Evolutionary conservation across 2,329 filamentous ascomycete species (phyloP).

Genomic region (Metarhizium anisopliae): DNA sequence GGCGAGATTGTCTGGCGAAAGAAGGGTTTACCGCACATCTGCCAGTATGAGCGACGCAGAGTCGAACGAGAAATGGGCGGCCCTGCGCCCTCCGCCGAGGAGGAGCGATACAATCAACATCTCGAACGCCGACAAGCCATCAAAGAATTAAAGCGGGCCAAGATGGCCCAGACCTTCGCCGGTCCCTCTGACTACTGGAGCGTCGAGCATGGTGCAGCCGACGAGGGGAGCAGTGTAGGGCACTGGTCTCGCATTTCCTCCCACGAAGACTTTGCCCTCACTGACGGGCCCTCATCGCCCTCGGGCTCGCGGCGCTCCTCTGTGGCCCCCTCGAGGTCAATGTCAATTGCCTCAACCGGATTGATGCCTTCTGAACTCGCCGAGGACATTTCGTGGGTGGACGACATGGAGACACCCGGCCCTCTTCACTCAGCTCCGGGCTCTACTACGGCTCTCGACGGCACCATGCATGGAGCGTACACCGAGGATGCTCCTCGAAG

Average conservation of each 20-base stretch:
- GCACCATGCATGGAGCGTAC: slow-evolving; percentile 69
- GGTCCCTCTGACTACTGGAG: slow-evolving; percentile 67
- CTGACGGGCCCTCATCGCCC: slow-evolving; percentile 27
- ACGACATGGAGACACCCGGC: slow-evolving; percentile 45
- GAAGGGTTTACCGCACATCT: slow-evolving; percentile 76
- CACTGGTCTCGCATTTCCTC: slow-evolving; percentile 34
- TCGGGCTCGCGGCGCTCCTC: slow-evolving; percentile 34
- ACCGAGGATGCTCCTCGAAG: slow-evolving; percentile 49
- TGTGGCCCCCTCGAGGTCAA: slow-evolving; percentile 36
- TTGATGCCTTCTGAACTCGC: slow-evolving; percentile 23
- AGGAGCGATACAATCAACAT: slow-evolving; percentile 51
- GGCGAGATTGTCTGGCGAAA: slow-evolving; percentile 93
- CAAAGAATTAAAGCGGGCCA: slow-evolving; percentile 49
- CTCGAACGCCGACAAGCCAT: slow-evolving; percentile 49
- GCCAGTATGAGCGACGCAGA: slow-evolving; percentile 70
- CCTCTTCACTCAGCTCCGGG: slow-evolving; percentile 43
- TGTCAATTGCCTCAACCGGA: slow-evolving; percentile 33
- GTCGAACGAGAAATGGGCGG: slow-evolving; percentile 64
- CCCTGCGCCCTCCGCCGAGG: slow-evolving; percentile 47
- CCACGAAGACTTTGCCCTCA: slow-evolving; percentile 28
- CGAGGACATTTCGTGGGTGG: slow-evolving; percentile 30
- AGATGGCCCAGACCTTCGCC: slow-evolving; percentile 39
- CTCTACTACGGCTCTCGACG: slow-evolving; percentile 56
- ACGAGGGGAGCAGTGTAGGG: slow-evolving; percentile 35
- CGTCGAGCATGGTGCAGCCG: slow-evolving; percentile 63